Percentiles rank a stretch among this genome's conserved stretches.
phyloP scores from a whole-genome alignment of 2,329 filamentous ascomycete species.

The Knoxdaviesia proteae region DNA sequence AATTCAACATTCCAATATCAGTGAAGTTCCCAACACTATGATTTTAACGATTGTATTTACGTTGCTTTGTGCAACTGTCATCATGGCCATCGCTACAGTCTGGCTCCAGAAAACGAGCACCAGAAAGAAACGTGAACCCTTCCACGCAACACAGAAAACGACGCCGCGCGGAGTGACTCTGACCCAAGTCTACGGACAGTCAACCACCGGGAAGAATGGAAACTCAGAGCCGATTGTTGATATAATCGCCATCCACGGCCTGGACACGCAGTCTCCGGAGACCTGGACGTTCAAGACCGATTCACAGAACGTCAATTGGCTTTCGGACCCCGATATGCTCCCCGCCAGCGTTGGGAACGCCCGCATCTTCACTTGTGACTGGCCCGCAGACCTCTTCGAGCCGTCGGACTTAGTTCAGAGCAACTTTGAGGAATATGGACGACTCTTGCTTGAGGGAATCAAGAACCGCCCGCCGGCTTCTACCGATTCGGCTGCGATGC shows the following conservation, averaged over 20 bases:
- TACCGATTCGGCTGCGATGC: not conserved
- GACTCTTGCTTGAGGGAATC: constrained; percentile 9
- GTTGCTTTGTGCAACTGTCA: too few relatives aligned
- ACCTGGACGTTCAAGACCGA: constrained; percentile 9
- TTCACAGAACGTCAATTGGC: constrained; percentile 8
- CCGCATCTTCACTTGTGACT: constrained; percentile 12
- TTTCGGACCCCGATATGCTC: constrained; percentile 9
- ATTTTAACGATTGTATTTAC: too few relatives aligned
- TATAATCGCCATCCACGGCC: constrained; percentile 16
- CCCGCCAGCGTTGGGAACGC: constrained; percentile 5
- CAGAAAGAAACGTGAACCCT: too few relatives aligned
- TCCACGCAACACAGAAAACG: too few relatives aligned
- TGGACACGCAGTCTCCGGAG: constrained; percentile 11
- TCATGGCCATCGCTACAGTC: too few relatives aligned
- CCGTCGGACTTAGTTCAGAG: constrained; percentile 5
- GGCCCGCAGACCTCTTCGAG: constrained; percentile 9
- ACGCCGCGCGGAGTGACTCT: too few relatives aligned
- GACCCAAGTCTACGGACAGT: too few relatives aligned
- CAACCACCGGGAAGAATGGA: too few relatives aligned
- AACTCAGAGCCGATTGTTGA: constrained; percentile 3
- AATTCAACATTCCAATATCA: too few relatives aligned
- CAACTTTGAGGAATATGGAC: constrained; percentile 7
- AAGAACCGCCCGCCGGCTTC: constrained; percentile 1
- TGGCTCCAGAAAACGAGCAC: too few relatives aligned
- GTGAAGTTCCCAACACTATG: too few relatives aligned